Evolutionary conservation across 148 eudicot genomes (phyloP).

Genomic region (Euryodendron excelsum): DNA sequence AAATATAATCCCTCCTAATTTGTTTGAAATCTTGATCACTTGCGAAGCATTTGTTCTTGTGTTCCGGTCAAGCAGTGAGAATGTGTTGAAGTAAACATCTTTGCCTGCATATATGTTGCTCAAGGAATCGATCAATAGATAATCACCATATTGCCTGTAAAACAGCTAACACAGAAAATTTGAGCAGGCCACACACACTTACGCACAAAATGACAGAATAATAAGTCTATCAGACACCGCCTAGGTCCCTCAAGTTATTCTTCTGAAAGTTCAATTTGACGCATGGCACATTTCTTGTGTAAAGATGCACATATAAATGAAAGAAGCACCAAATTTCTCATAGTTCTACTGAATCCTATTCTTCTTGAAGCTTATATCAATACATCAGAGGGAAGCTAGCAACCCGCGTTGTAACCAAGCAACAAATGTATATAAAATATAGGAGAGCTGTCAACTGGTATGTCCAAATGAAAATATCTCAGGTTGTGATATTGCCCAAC

Average conservation of each 20-base stretch:
- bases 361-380: background rate
- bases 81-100: slow-evolving; percentile 86
- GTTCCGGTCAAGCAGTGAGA: slow-evolving; percentile 72
- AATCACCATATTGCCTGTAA: background rate
- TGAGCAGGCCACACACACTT: background rate
- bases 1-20: slow-evolving; percentile 65
- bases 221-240: background rate
- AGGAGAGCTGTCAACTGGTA: no score
- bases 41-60: slow-evolving; percentile 69
- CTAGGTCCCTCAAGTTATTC: background rate
- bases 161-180: background rate
- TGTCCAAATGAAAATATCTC: background rate
- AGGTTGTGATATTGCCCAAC: background rate
- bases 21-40: slow-evolving; percentile 73
- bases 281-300: background rate
- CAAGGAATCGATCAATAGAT: background rate
- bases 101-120: slow-evolving; percentile 57
- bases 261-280: background rate
- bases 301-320: background rate
- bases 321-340: background rate
- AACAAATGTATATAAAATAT: background rate
- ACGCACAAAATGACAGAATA: background rate
- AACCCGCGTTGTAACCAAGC: background rate
- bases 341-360: background rate
- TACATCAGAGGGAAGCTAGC: background rate